Evolutionary conservation across 192 early-diverging fungal species (phyloP), one percentile per base, ranked within the genome.

Genomic region (Entophlyctis helioformis): DNA sequence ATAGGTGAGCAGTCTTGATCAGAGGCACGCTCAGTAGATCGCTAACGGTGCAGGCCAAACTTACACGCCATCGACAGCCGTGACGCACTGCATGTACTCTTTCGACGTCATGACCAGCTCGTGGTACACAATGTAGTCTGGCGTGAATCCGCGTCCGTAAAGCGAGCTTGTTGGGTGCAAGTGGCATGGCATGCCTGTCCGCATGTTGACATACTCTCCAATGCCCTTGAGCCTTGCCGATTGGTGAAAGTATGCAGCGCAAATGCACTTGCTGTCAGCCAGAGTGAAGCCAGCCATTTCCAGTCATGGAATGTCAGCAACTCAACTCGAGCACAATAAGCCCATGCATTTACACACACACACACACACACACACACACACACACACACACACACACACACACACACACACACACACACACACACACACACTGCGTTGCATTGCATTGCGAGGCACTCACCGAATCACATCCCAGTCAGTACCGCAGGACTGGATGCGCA

Each of bases 31-130:
- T n/a, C n/a, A n/a, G n/a, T n/a, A n/a, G n/a, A n/a, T n/a, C n/a
- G n/a, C n/a, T n/a, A n/a, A n/a, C n/a, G n/a, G 25, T 26, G 31
- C 39, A 22, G 19, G 3, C 29, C 10, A 34, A 5, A 51, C 38
- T 24, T 57, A 57, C 49, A 42, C 39, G 20, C 59, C 65, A 51
- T 98, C 92, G 0, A 98, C 89, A 1, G 91, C 83, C 0, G 91
- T 96, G 5, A 92, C 90, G 58, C 88, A 90, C 51, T 86, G 95
- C 95, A 98, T 98, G 42, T 93, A 98, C 72, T 98, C 95, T 62
- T 96, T 98, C 29, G 86, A 85, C 12, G 92, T 98, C 85, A 96
- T 80, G 2, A 98, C 78, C 44, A 98, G 69, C 48, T 94, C 87
- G 57, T 96, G 86, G 55, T 98, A 98, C 16, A 98, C 85, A 39